These are phyloP conservation scores for Cardamine resedifolia DNA, from an alignment of 345 rosid species.

Conservation along the genomic window DNA sequence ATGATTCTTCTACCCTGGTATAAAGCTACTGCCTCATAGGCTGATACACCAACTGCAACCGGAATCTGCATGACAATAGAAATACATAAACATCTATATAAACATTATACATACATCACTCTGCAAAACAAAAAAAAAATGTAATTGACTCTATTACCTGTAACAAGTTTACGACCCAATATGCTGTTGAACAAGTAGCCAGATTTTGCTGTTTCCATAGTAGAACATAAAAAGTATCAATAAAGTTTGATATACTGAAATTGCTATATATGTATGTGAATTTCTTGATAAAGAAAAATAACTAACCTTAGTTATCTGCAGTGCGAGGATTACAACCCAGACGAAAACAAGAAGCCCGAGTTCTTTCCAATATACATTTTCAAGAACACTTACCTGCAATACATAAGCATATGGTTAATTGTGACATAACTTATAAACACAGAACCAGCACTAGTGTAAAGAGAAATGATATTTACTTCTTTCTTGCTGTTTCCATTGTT, in stretches of 20 bases:
- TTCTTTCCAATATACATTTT: slow-evolving; percentile 80
- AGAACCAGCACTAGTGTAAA: neutral
- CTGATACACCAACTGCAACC: slow-evolving; percentile 63
- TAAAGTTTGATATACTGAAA: slow-evolving; percentile 1
- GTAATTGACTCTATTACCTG: slow-evolving; percentile 46
- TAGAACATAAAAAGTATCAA: slow-evolving; percentile 13
- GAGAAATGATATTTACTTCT: slow-evolving; percentile 35
- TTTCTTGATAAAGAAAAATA: neutral
- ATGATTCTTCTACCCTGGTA: slow-evolving; percentile 66
- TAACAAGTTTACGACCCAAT: slow-evolving; percentile 63
- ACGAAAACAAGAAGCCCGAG: slow-evolving; percentile 77
- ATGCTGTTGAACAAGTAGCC: slow-evolving; percentile 56
- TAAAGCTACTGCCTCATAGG: slow-evolving; percentile 61
- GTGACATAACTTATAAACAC: slow-evolving; percentile 11
- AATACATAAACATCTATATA: neutral
- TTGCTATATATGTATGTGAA: neutral
- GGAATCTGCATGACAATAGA: slow-evolving; percentile 49
- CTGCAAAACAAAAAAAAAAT: neutral
- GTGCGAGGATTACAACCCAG: slow-evolving; percentile 64
- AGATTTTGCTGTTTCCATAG: slow-evolving; percentile 49
- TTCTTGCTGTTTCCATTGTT: slow-evolving; percentile 33
- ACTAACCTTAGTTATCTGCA: slow-evolving; percentile 71
- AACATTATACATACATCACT: neutral
- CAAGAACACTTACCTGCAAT: slow-evolving; percentile 54
- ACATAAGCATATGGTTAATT: neutral